phyloP scores from a whole-genome alignment of 495 filamentous ascomycete species.

The Neurospora pannonica region DNA sequence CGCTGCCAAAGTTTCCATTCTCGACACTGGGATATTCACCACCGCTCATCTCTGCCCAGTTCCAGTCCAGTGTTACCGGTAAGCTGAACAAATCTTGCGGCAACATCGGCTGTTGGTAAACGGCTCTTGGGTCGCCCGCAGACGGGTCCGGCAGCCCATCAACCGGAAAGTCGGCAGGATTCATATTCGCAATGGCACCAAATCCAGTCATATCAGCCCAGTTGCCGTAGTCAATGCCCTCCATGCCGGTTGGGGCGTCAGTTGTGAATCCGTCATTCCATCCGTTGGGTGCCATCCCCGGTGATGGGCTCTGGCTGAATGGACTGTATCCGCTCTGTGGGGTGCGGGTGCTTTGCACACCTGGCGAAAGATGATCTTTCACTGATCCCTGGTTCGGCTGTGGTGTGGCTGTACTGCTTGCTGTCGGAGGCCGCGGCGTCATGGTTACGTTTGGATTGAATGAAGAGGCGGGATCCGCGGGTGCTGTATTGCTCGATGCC shows the following conservation, averaged over 20 bases:
- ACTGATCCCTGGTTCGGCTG: slow-evolving; percentile 17
- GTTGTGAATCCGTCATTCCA: slow-evolving; percentile 22
- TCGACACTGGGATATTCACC: slow-evolving; percentile 43
- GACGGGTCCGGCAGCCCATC: slow-evolving; percentile 33
- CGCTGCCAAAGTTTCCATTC: slow-evolving; percentile 34
- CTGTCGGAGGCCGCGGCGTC: slow-evolving; percentile 22
- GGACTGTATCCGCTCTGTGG: slow-evolving; percentile 24
- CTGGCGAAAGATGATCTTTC: slow-evolving; percentile 30
- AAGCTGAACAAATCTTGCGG: slow-evolving; percentile 96
- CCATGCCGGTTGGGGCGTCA: slow-evolving; percentile 6
- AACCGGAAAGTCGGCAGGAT: background rate
- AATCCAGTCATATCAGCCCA: slow-evolving; percentile 43
- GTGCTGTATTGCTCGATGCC: slow-evolving; percentile 9
- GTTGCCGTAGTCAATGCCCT: slow-evolving; percentile 27
- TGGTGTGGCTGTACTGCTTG: slow-evolving; percentile 26
- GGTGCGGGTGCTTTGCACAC: slow-evolving; percentile 29
- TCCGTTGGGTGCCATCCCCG: slow-evolving; percentile 19
- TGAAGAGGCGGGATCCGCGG: slow-evolving; percentile 17
- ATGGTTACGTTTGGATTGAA: slow-evolving; percentile 24
- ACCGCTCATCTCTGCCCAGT: slow-evolving; percentile 85
- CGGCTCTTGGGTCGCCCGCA: slow-evolving; percentile 4
- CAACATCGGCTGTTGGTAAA: slow-evolving; percentile 75
- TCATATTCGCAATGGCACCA: slow-evolving; percentile 13
- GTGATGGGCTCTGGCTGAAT: slow-evolving; percentile 22
- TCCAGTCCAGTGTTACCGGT: slow-evolving; percentile 96